These are phyloP conservation scores for Leishmania amazonensis DNA, from an alignment of 208 protist genomes.

Conservation along the genomic window DNA sequence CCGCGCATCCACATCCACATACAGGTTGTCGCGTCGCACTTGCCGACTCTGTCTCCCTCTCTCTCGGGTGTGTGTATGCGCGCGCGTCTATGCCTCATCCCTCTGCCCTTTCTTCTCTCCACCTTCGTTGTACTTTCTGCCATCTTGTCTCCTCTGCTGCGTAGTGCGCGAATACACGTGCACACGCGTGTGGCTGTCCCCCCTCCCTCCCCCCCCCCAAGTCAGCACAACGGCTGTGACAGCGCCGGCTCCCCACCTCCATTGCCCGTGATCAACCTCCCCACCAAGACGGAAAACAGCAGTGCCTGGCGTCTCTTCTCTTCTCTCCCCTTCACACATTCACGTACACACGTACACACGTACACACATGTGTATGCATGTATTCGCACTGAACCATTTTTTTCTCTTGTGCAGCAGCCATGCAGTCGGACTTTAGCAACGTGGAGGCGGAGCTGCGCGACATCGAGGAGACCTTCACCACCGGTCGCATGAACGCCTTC, in stretches of 20 bases:
- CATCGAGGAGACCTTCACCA: constrained; percentile 83
- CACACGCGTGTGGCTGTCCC: not conserved
- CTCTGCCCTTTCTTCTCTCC: not conserved
- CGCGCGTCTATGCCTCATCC: not conserved
- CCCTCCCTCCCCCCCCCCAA: too few species aligned
- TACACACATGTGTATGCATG: not conserved
- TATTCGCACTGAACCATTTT: not conserved
- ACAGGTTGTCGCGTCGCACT: not conserved
- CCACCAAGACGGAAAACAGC: too few species aligned
- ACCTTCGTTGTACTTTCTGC: not conserved
- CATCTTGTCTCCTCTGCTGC: not conserved
- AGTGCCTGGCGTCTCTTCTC: not conserved
- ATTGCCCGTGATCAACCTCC: not conserved
- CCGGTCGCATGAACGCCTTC: constrained; percentile 87
- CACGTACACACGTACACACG: not conserved
- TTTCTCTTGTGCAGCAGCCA: constrained; percentile 12
- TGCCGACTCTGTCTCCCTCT: not conserved
- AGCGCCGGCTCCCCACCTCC: not conserved
- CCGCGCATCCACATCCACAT: not conserved
- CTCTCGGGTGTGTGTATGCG: not conserved
- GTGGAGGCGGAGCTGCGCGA: constrained; percentile 82
- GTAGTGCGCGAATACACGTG: not conserved
- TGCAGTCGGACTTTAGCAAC: constrained; percentile 71
- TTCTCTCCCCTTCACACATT: too few species aligned
- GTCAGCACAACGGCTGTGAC: too few species aligned